These are phyloP conservation scores for Cladosporium sp. DNA, from an alignment of 2,329 filamentous ascomycete species.

Conservation along the genomic window DNA sequence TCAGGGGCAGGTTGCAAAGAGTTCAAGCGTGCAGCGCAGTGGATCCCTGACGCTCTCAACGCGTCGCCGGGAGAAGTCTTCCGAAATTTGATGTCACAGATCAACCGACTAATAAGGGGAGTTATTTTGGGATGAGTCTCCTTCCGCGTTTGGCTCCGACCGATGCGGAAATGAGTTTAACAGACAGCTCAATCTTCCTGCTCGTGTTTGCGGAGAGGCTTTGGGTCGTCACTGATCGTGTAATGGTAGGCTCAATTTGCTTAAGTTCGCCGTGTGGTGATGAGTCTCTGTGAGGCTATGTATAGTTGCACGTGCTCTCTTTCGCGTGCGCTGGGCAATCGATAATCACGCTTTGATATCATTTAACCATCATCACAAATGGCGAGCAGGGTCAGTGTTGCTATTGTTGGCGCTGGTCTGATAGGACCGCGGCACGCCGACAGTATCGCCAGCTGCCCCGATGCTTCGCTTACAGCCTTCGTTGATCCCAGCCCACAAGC, in stretches of 20 bases:
- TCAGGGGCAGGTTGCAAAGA: not conserved
- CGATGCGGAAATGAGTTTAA: constrained; percentile 14
- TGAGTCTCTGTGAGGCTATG: not conserved
- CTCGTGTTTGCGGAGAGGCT: constrained; percentile 1
- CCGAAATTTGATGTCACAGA: constrained; percentile 12
- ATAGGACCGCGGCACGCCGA: constrained; percentile 54
- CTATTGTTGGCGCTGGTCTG: constrained; percentile 50
- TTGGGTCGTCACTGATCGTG: not conserved
- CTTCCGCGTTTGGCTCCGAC: constrained; percentile 5
- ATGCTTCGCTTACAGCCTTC: constrained; percentile 45
- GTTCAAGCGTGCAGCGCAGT: constrained; percentile 1
- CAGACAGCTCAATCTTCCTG: constrained; percentile 2
- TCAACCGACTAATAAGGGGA: too few species aligned
- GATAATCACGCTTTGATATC: not conserved
- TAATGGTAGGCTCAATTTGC: not conserved
- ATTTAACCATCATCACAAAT: not conserved
- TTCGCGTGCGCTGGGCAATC: not conserved
- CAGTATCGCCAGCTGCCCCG: constrained; percentile 42
- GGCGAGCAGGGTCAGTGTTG: constrained; percentile 32
- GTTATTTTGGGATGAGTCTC: constrained; percentile 8
- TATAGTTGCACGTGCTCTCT: constrained; percentile 4
- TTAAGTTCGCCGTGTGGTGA: constrained; percentile 1
- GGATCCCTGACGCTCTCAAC: constrained; percentile 3
- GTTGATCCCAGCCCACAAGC: constrained; percentile 49
- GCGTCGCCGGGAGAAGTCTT: constrained; percentile 1